Conservation (phyloP, 179 eudicot species). For the Silene noctiflora region DNA sequence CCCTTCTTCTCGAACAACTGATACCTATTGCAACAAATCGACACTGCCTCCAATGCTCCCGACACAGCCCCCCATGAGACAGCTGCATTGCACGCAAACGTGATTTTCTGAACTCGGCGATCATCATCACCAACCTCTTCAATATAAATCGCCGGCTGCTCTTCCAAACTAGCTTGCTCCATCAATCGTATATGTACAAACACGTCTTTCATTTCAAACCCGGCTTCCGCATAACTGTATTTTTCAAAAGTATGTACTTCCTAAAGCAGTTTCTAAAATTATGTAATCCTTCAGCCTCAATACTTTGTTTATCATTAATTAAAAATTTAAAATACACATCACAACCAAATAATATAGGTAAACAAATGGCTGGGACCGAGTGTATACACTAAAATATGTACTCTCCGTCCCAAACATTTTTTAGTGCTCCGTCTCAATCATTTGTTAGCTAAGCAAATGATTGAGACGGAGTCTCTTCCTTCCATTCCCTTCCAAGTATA, state of each 20-base stretch:
- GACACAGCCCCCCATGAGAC: constrained; percentile 83
- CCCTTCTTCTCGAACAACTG: constrained; percentile 90
- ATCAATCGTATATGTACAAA: constrained; percentile 75
- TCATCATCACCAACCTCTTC: constrained; percentile 55
- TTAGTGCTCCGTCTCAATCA: neutral
- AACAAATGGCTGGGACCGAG: no score
- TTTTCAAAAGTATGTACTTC: no score
- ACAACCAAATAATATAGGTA: no score
- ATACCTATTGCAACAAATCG: constrained; percentile 68
- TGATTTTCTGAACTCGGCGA: constrained; percentile 56
- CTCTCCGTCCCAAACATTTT: neutral
- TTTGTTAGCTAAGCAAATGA: no score
- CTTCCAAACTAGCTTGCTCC: constrained; percentile 73
- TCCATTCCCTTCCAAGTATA: no score
- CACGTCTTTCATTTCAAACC: constrained; percentile 94
- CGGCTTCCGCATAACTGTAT: constrained; percentile 85
- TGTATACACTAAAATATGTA: no score
- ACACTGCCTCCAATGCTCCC: constrained; percentile 57
- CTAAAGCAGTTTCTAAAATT: no score
- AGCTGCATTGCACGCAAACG: constrained; percentile 77
- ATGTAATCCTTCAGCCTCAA: no score
- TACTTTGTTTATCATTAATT: no score
- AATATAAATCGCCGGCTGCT: constrained; percentile 66
- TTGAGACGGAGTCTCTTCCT: no score
- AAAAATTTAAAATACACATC: no score